These are phyloP conservation scores for Protostelium mycophagum DNA, from an alignment of 78 protist species.

Conservation along the genomic window DNA sequence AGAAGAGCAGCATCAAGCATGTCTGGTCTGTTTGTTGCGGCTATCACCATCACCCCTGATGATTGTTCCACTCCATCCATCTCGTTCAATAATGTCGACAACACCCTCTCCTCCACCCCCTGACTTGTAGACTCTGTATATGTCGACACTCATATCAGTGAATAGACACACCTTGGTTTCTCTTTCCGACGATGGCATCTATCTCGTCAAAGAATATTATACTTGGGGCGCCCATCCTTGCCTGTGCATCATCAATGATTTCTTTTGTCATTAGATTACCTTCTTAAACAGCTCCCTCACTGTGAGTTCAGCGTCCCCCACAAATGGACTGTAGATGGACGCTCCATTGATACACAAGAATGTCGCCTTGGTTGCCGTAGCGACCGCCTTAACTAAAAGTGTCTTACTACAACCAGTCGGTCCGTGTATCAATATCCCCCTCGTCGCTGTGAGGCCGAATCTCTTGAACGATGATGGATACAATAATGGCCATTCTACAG, in stretches of 20 bases:
- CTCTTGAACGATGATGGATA: slow-evolving; percentile 37
- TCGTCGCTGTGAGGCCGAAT: slow-evolving; percentile 76
- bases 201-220: slow-evolving; percentile 93
- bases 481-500: slow-evolving; percentile 71
- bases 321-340: slow-evolving; percentile 68
- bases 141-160: background rate
- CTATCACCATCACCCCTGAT: slow-evolving; percentile 46
- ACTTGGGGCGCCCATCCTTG: slow-evolving; percentile 60
- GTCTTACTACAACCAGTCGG: slow-evolving; percentile 93
- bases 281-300: slow-evolving; percentile 60
- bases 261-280: slow-evolving; percentile 22
- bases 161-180: slow-evolving; percentile 5
- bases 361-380: slow-evolving; percentile 24
- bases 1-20: slow-evolving; percentile 71
- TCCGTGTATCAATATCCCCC: slow-evolving; percentile 81
- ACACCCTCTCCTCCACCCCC: slow-evolving; percentile 38
- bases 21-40: slow-evolving; percentile 75
- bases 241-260: slow-evolving; percentile 20
- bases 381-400: slow-evolving; percentile 79
- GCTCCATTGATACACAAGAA: slow-evolving; percentile 79
- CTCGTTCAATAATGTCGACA: slow-evolving; percentile 72
- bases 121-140: background rate
- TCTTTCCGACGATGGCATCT: slow-evolving; percentile 79
- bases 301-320: slow-evolving; percentile 80
- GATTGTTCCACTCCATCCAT: slow-evolving; percentile 81